Evolutionary conservation across 208 protist species (phyloP), one percentile per base, ranked within the genome.

Genomic region (Trypanosomatidae sp.): DNA sequence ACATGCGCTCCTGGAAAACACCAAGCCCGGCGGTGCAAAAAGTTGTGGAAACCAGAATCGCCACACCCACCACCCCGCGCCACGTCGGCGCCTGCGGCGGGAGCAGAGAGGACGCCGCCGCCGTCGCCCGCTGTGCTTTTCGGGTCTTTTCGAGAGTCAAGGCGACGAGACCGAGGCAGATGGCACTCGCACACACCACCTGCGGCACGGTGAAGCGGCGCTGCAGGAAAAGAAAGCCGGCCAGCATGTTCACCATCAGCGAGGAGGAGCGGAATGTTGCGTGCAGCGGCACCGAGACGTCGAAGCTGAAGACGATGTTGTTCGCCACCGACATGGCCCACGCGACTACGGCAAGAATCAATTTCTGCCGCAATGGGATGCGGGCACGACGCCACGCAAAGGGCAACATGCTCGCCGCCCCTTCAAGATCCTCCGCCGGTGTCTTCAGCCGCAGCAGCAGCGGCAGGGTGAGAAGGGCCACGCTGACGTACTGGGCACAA

Each of bases 1-100:
- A 91, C 77, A 90, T 88, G 62, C 82, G 58, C 49, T 89, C 84
- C 68, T 90, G 84, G 44, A 88, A 82, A 1, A 90, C 66, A 13
- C 84, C 62, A 1, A 88, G 67, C 19, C 52, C 75, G 1, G 82
- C 79, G 9, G 78, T 80, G 44, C 74, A 73, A 1, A 66, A 69
- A 4, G 81, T 88, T 0, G n/a, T 87, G 44, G 13, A 22, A 3
- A 81, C 28, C 39, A 92, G 80, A 46, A 84, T 71, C 36, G 68
- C 39, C 3, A 86, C 36, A n/a, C 10, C 86, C 82, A 53, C 70
- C 62, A 25, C 62, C 60, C 47, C 73, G 73, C 66, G 77, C 83
- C 81, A 83, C 59, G 81, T 67, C 22, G 76, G 33, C 49, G 71
- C n/a, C n/a, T n/a, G n/a, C n/a, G n/a, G n/a, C n/a, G n/a, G n/a